phyloP scores from a whole-genome alignment of 164 flowering plant species.

The Aristolochia californica region DNA sequence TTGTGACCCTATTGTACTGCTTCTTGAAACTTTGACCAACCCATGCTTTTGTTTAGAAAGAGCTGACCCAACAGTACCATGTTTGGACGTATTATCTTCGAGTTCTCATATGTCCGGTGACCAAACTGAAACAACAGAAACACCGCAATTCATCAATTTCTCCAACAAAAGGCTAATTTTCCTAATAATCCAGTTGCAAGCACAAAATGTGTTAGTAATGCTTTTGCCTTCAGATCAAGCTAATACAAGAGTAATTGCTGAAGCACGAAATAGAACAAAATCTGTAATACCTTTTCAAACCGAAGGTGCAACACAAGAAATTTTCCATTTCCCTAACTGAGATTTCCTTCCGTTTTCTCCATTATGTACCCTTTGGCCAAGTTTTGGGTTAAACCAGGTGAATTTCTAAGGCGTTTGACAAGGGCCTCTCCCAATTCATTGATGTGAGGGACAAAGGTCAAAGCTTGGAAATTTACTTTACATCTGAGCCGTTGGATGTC shows the following conservation, averaged over 20 bases:
- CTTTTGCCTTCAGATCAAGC: not conserved
- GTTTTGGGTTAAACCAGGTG: constrained; percentile 17
- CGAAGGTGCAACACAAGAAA: constrained; percentile 93
- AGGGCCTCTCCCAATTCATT: constrained; percentile 76
- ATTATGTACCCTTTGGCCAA: constrained; percentile 22
- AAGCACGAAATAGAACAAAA: not conserved
- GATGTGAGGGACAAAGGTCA: constrained; percentile 79
- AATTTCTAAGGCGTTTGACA: constrained; percentile 56
- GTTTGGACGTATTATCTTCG: constrained; percentile 89
- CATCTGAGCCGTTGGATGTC: constrained; percentile 86
- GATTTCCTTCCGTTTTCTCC: constrained; percentile 24
- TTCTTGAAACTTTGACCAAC: constrained; percentile 66
- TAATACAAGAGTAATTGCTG: not conserved
- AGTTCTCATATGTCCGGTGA: constrained; percentile 68
- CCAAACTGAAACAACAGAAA: constrained; percentile 46
- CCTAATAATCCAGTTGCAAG: no score
- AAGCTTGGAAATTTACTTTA: constrained; percentile 86
- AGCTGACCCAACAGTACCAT: constrained; percentile 84
- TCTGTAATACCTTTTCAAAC: constrained; percentile 71
- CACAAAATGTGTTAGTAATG: no score
- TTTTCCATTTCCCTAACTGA: constrained; percentile 33
- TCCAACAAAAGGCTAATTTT: no score
- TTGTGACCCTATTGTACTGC: constrained; percentile 67
- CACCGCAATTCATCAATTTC: no score
- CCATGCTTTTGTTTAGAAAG: constrained; percentile 75